Evolutionary conservation across 169 alveolate species (phyloP).

Genomic region (Plasmodium falciparum): DNA sequence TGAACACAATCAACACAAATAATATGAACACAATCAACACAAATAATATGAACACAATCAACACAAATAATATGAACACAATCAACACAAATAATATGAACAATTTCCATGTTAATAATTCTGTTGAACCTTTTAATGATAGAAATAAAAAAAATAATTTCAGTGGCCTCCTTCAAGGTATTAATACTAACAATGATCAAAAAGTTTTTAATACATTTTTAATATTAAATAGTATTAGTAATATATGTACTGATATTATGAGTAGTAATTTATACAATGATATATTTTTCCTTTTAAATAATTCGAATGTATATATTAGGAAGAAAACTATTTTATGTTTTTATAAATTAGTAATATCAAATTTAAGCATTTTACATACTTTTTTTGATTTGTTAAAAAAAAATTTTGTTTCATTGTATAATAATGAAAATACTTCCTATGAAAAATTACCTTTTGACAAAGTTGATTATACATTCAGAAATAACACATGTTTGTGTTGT

Average conservation of each 20-base stretch:
- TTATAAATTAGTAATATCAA: slow-evolving; percentile 29
- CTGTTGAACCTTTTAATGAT: not conserved
- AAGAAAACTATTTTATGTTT: slow-evolving; percentile 40
- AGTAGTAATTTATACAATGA: slow-evolving; percentile 28
- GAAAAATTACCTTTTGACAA: slow-evolving; percentile 10
- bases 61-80: not conserved
- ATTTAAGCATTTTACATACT: slow-evolving; percentile 20
- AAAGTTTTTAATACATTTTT: slow-evolving; percentile 36
- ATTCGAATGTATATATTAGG: slow-evolving; percentile 23
- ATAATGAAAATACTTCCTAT: slow-evolving; percentile 26
- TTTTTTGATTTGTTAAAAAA: slow-evolving; percentile 37
- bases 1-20: not conserved
- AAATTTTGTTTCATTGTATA: slow-evolving; percentile 21
- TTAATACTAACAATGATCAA: not conserved
- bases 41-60: not conserved
- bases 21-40: not conserved
- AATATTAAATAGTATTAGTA: slow-evolving; percentile 46
- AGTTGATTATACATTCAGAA: not conserved
- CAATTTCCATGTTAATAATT: not conserved
- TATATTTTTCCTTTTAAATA: slow-evolving; percentile 36
- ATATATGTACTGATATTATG: slow-evolving; percentile 56
- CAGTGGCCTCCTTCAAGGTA: not conserved
- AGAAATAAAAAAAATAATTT: not conserved
- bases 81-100: not conserved
- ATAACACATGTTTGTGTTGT: slow-evolving; percentile 46